Conservation (phyloP, 2,329 filamentous ascomycete species). For the Aureobasidium melanogenum region DNA sequence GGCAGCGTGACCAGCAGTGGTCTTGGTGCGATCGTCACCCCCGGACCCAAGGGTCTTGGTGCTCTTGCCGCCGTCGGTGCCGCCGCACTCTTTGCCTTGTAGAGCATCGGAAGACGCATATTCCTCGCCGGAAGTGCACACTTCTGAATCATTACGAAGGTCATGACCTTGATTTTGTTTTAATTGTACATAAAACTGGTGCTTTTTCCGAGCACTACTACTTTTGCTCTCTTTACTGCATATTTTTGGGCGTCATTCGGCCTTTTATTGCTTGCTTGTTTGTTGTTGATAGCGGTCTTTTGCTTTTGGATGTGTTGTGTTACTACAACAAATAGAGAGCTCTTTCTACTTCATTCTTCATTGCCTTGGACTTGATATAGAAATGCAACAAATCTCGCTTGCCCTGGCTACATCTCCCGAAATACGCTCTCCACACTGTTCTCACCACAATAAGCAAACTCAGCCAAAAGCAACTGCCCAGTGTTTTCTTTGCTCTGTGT, state of each 20-base stretch:
- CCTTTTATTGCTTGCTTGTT: not conserved
- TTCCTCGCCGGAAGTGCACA: no score
- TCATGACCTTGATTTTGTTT: not conserved
- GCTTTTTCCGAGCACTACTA: not conserved
- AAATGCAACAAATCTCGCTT: not conserved
- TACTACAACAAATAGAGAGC: not conserved
- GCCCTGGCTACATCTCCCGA: no score
- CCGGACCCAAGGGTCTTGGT: constrained; percentile 19
- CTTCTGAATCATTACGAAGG: constrained; percentile 1
- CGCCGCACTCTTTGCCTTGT: constrained; percentile 21
- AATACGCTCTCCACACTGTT: no score
- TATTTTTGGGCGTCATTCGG: not conserved
- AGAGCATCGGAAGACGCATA: not conserved
- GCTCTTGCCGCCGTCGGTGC: constrained; percentile 22
- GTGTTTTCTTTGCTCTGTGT: no score
- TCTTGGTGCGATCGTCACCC: constrained; percentile 17
- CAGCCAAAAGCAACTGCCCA: no score
- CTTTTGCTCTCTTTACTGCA: not conserved
- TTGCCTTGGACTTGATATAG: not conserved
- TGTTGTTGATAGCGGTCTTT: not conserved
- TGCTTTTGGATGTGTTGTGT: not conserved
- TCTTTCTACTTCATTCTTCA: not conserved
- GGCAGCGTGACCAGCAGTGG: constrained; percentile 2
- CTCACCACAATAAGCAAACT: no score
- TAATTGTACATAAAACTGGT: not conserved